Evolutionary conservation across 176 grass and related monocot genomes (phyloP), one percentile per base, ranked within the genome.

Genomic region (Ananas comosus): DNA sequence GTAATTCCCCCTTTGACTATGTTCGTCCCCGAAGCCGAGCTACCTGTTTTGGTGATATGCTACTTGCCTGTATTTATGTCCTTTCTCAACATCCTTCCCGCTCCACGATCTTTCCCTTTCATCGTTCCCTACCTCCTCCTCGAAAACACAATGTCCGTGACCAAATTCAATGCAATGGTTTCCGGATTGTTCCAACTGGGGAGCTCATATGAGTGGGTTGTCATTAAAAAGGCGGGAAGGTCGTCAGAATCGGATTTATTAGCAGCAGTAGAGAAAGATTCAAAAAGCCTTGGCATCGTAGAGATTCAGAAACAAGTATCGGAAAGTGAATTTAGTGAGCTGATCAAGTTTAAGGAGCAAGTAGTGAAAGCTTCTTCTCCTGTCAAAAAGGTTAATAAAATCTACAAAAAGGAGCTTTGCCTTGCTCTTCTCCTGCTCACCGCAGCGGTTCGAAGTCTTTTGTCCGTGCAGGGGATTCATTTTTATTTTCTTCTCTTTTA

Each of bases 401-500:
- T 92, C 49, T 92, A 86, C 77, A 92, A 86, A 74, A 92, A 88
- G 74, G 90, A 92, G 64, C 80, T 92, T 77, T 76, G 68, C 64
- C 80, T 92, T 23, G 79, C 90, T 78, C 76, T 92, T 57, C 85
- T 92, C 11, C 83, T 92, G 8, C 90, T 92, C 22, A 81, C 83
- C 2, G 85, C 90, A 1, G 90, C 90, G 10, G 49, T 65, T 56
- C 77, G 90, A 54, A 92, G 90, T 73, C 83, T 92, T 65, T 74
- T 92, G 63, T 83, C 85, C 23, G 85, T 85, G 16, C 85, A 92
- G 79, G 90, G 89, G 53, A 86, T 92, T 81, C 90, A 92, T 85
- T 92, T 92, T 72, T 92, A 92, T 65, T 92, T 85, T 67, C 82
- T 92, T 58, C 83, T 92, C 67, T 92, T 92, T 78, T 85, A 92